Evolutionary conservation across 441 rosid genomes (phyloP), one percentile per base, ranked within the genome.

Genomic region (Populus hybrid): DNA sequence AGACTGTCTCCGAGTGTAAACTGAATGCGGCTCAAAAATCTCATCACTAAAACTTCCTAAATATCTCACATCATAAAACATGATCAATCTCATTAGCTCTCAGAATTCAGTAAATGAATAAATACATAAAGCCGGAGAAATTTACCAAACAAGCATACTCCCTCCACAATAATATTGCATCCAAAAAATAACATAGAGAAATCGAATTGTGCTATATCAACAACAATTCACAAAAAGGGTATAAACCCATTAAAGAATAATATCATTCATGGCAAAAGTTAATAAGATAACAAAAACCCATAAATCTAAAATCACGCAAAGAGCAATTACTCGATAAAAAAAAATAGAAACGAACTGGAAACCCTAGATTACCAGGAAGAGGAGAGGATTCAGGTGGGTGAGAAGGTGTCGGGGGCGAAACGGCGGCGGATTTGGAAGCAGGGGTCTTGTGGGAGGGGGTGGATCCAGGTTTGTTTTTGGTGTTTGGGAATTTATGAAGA

Each of bases 1-100:
- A 68, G 81, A 69, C 28, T 68, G 61, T 74, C 82, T 79, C 72
- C 82, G 71, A 30, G 42, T 16, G 50, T 75, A 79, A 75, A 79
- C 82, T 46, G 82, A 66, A 42, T 34, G 66, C 11, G 66, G 78
- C 75, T 74, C 74, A 4, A 5, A 38, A 26, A 8, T 64, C 42
- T 61, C 70, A 59, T 2, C 34, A 50, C 57, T 20, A 20, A 2
- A 38, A 69, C 40, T 12, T 63, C 65, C 80, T 77, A 42, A 57
- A 18, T 57, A 73, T 6, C 75, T 28, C 70, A 42, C 5, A 14
- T 61, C 46, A 26, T 5, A 21, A 36, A 66, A 65, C 63, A 36
- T 8, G 64, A 0, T 34, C 35, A 34, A 34, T 0, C 36, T 32
- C 24, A 3, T 63, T 63, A 32, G 14, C 4, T 10, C 32, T 23